Base-by-base conservation (phyloP, 257 asterid species). In the Ilex asprella region DNA sequence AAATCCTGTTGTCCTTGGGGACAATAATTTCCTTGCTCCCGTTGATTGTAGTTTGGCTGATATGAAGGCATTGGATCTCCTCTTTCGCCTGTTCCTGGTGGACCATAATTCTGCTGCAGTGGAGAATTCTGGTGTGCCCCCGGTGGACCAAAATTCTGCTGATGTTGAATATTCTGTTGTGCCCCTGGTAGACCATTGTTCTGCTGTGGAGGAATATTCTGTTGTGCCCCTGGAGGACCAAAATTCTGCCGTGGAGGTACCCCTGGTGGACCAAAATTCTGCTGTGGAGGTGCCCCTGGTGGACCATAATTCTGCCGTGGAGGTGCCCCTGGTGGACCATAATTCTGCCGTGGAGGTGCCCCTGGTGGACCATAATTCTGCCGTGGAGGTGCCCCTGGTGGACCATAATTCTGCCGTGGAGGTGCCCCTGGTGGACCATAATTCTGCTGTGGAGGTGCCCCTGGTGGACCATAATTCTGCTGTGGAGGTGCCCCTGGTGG, bases 61-160 rank as follows among this genome's bases (percentile, higher is more conserved):
- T 57, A 31, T 44, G 47, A 62, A 71, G 43, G 63, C 29, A 49
- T 49, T 16, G 74, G 70, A 64, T 70, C 76, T 67, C 70, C 63
- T 64, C 63, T 69, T 63, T 73, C 73, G 29, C 75, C 70, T 29
- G 67, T 56, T 64, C 81, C 81, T 3, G 73, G 76, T 3, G 67
- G 57, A 53, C 57, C 30, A 53, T 53, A 53, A 53, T 21, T 53
- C 57, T 35, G 41, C 41, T 35, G 41, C 41, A 8, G 41, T 35
- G 41, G 41, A 8, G 8, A 35, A 35, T 35, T 35, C 41, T 35
- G 41, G 5, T 35, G 41, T 35, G 41, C 41, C 41, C 2, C 41
- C 8, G 41, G 41, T 35, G 41, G 63, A 49, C 78, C 67, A 53
- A 39, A 62, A 59, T 63, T 60, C 65, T 66, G 79, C 53, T 35